Percentiles rank a stretch among this genome's conserved stretches.
phyloP scores from a whole-genome alignment of 768 basidiomycete genomes.

The Lyophyllum semitale region DNA sequence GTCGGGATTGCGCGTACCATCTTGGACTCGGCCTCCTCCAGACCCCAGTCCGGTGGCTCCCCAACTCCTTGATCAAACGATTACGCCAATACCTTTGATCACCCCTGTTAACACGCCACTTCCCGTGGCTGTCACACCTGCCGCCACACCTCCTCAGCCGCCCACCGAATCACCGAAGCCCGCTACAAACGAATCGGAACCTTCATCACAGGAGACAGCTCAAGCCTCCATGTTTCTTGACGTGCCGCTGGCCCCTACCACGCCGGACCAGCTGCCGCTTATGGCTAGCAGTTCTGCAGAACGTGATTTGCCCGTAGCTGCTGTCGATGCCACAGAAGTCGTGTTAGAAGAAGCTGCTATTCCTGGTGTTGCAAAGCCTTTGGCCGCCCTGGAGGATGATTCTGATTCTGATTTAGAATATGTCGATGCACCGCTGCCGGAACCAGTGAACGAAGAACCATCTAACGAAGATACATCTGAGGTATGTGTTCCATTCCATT shows the following conservation, averaged over 20 bases:
- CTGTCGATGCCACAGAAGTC: neutral
- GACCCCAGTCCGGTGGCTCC: neutral
- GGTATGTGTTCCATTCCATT: slow-evolving; percentile 1
- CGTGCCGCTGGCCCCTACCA: neutral
- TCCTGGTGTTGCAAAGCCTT: neutral
- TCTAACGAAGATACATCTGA: neutral
- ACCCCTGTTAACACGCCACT: neutral
- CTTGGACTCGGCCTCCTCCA: neutral
- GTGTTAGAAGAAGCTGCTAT: neutral
- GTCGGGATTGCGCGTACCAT: neutral
- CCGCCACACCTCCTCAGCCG: neutral
- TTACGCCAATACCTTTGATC: neutral
- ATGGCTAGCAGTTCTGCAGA: neutral
- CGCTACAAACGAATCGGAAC: neutral
- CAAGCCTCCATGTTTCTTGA: neutral
- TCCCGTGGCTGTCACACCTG: neutral
- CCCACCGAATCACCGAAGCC: neutral
- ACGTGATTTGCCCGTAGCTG: neutral
- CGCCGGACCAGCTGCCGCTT: neutral
- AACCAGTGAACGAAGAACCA: neutral
- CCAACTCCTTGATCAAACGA: neutral
- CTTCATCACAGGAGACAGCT: neutral
- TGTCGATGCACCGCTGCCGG: slow-evolving; percentile 5
- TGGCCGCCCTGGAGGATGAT: neutral
- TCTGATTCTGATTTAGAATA: slow-evolving; percentile 15